phyloP scores from a whole-genome alignment of 768 basidiomycete genomes.

The Phylloporus sp. region DNA sequence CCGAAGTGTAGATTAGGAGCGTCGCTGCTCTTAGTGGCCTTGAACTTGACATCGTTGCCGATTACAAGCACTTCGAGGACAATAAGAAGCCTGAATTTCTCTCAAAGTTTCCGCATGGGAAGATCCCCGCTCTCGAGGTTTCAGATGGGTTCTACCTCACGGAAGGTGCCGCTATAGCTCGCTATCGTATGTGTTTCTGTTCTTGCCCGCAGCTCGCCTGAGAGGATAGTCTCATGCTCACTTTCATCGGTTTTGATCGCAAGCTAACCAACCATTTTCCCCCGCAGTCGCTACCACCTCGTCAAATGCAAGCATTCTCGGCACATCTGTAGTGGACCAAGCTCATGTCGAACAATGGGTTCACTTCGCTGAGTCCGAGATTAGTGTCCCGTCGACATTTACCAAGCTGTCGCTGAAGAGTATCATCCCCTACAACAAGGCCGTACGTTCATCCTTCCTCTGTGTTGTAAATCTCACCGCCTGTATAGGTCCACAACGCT shows the following conservation, averaged over 20 bases:
- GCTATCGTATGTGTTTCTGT: constrained; percentile 68
- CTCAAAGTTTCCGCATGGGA: constrained; percentile 74
- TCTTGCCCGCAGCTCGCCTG: constrained; percentile 8
- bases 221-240: constrained; percentile 6
- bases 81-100: constrained; percentile 71
- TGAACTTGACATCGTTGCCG: constrained; percentile 49
- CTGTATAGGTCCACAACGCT: constrained; percentile 53
- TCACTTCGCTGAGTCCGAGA: constrained; percentile 67
- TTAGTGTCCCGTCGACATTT: constrained; percentile 38
- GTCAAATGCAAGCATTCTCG: constrained; percentile 77
- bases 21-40: constrained; percentile 59
- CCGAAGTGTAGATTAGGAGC: constrained; percentile 46
- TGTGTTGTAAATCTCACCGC: background rate
- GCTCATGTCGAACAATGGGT: constrained; percentile 86
- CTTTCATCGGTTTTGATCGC: constrained; percentile 10
- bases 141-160: constrained; percentile 74
- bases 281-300: constrained; percentile 69
- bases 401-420: constrained; percentile 45
- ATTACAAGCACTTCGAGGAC: constrained; percentile 57
- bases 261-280: constrained; percentile 9
- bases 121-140: constrained; percentile 81
- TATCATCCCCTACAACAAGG: constrained; percentile 75
- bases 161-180: constrained; percentile 78
- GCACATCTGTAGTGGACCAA: constrained; percentile 55
- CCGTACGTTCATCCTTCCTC: constrained; percentile 43